Conservation (phyloP, 768 basidiomycete species). For the Phylloporus sp. region DNA sequence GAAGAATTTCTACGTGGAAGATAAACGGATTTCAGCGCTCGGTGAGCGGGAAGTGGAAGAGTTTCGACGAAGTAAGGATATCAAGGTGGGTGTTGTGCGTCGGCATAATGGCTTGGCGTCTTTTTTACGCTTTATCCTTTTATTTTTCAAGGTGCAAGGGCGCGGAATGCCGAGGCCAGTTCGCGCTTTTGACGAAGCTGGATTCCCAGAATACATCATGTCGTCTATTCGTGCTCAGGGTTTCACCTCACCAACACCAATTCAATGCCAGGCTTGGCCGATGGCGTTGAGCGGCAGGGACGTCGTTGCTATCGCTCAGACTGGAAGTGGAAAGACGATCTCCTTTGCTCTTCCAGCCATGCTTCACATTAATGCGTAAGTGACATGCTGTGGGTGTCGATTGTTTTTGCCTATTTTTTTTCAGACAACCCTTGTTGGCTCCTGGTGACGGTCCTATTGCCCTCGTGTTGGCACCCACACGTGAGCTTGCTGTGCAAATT, state of each 20-base stretch:
- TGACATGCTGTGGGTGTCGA: constrained; percentile 6
- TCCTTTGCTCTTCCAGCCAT: constrained; percentile 98
- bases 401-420: constrained; percentile 3
- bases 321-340: constrained; percentile 98
- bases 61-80: constrained; percentile 79
- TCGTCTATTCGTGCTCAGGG: constrained; percentile 90
- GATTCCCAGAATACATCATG: constrained; percentile 96
- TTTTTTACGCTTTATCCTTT: neutral
- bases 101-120: neutral
- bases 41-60: constrained; percentile 85
- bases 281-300: constrained; percentile 96
- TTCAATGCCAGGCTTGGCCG: constrained; percentile 99
- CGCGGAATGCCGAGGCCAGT: constrained; percentile 85
- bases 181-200: constrained; percentile 87
- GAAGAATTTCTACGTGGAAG: constrained; percentile 96
- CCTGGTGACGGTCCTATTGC: constrained; percentile 98
- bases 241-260: constrained; percentile 85
- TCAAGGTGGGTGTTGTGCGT: constrained; percentile 54
- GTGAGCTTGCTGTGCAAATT: constrained; percentile 97
- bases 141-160: constrained; percentile 72
- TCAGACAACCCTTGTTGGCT: constrained; percentile 83
- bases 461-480: constrained; percentile 92
- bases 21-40: constrained; percentile 72
- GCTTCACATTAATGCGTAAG: constrained; percentile 99
- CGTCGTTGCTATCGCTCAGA: constrained; percentile 95